Base-by-base conservation (phyloP, 176 grass and related monocot species). In the Musa troglodytarum region DNA sequence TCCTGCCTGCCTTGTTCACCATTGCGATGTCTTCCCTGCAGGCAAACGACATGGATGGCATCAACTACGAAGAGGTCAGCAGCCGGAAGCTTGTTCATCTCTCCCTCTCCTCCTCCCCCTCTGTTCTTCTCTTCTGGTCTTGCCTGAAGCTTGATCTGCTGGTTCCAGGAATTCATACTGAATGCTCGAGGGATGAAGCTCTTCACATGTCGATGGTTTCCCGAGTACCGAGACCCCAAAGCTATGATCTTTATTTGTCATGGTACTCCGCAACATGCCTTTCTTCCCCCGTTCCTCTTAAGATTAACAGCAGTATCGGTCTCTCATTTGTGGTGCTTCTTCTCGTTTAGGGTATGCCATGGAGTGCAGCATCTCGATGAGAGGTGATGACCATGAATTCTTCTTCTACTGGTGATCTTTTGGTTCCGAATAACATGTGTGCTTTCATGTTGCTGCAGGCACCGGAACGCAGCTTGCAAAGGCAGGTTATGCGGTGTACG, bases 291-390 rank as follows among this genome's bases (percentile, higher is more conserved):
- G 57, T 23, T 61, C 55, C 17, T 59, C 24, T 16, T 12, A 11
- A 19, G 50, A 78, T 4, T 25, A 10, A 65, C 68, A 3, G 58
- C 63, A 2, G 11, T 34, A 19, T 23, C 10, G 0, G 11, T 29
- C 20, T 50, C 8, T 51, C 49, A 22, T 56, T 34, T 64, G 16
- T 73, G 26, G 77, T 21, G 69, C 50, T 2, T n/a, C 34, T 74
- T 61, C 13, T 10, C 77, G 69, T 76, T 70, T 54, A 91, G 86
- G 86, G 69, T 96, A 96, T 49, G 92, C 88, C 6, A 84, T 91
- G 88, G 92, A 96, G 73, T 96, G 88, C 64, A 96, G 88, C 80
- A 87, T 96, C 79, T 84, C 92, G 25, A 88, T 91, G 88, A 88
- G 83, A 91, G 92, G 91, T 95, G 79, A 43, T 0, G 34, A 74